Conservation (phyloP, 2,329 filamentous ascomycete genomes). For the Hysterium pulicare region DNA sequence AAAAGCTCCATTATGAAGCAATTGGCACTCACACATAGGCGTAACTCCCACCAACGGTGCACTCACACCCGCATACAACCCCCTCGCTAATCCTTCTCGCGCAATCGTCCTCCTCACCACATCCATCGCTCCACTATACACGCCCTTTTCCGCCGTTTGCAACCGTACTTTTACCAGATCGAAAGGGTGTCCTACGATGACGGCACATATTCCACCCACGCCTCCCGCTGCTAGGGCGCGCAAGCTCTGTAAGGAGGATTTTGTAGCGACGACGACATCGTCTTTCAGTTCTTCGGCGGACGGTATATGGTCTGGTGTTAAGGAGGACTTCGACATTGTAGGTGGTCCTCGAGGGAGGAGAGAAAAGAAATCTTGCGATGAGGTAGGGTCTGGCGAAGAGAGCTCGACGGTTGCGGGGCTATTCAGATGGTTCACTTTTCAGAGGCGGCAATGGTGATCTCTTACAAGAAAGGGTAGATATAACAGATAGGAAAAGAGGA, state of each 20-base stretch:
- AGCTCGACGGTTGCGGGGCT: not conserved
- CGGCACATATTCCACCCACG: slow-evolving; percentile 89
- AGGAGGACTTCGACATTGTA: slow-evolving; percentile 2
- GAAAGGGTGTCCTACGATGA: slow-evolving; percentile 91
- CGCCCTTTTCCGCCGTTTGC: slow-evolving; percentile 91
- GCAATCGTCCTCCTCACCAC: slow-evolving; percentile 87
- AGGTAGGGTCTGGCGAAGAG: not conserved
- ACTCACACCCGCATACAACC: slow-evolving; percentile 94
- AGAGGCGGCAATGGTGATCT: too few species aligned
- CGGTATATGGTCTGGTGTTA: slow-evolving; percentile 29
- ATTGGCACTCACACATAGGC: slow-evolving; percentile 81
- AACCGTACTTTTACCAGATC: slow-evolving; percentile 96
- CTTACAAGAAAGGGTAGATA: not conserved
- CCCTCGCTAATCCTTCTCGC: slow-evolving; percentile 72
- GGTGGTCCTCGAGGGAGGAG: not conserved
- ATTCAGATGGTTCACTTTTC: too few species aligned
- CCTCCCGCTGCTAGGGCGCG: slow-evolving; percentile 86
- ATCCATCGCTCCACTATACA: slow-evolving; percentile 87
- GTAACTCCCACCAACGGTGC: slow-evolving; percentile 94
- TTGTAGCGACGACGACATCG: slow-evolving; percentile 50
- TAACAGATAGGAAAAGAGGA: not conserved
- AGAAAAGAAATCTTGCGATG: not conserved
- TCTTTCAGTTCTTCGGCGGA: slow-evolving; percentile 48
- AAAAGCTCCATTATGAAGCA: not conserved
- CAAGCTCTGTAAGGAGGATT: slow-evolving; percentile 60